Base-by-base conservation (phyloP, 768 basidiomycete species). In the Megacollybia marginata region DNA sequence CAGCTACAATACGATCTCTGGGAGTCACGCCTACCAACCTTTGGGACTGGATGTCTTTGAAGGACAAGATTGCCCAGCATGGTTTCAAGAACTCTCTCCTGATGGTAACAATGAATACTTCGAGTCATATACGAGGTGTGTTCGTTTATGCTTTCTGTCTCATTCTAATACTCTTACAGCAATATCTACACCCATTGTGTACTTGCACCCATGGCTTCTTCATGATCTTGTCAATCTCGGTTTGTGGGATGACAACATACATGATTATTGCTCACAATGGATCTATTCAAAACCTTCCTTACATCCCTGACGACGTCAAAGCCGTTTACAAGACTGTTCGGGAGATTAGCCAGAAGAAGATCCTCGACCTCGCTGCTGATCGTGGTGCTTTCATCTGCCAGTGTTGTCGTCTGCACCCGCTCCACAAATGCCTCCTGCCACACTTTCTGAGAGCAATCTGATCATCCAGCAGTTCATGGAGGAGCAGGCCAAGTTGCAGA, bases 251-350 rank as follows among this genome's bases (percentile, higher is more conserved):
- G 95, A 99, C 62, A 82, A 89, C 64, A 98, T 98, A 97, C 71
- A 86, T 90, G 79, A 92, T 99, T 68, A 98, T 99, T 58, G 96
- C 96, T 12, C 88, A 95, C 69, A 88, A 92, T 60, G 95, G 87
- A 23, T 88, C 86, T 7, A 67, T 89, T 23, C 92, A 95, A 64
- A 89, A 82, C 63, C 91, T 97, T 56, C 85, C 90, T 23, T 78
- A 62, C 43, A 92, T 98, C 56, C 94, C 95, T 2, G 84, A 83
- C 51, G 82, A 96, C 56, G 76, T 94, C 69, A 97, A 96, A 70
- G 88, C 90, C 0, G 93, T 99, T 71, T 99, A 99, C 82, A 97
- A 97, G 75, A 99, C 95, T n/a, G 95, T 97, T 45, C 98, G 95
- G 95, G 95, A 99, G 72, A 94, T 98, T 67, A 85, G 82, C 42